phyloP scores from a whole-genome alignment of 2,329 filamentous ascomycete genomes.

The Colletotrichum eleusines region DNA sequence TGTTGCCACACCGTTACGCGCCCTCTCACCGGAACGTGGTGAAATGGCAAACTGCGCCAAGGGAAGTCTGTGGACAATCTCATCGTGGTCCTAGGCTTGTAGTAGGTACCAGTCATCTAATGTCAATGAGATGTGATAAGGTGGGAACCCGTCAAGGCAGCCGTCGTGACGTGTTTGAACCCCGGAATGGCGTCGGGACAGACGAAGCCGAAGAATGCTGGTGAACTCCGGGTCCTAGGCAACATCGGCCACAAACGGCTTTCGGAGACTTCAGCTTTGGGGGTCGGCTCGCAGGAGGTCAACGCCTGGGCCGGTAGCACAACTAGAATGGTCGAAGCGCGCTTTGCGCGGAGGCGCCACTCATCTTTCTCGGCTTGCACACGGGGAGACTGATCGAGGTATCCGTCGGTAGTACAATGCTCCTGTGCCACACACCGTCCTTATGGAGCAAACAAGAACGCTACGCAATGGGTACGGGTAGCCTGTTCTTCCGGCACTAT shows the following conservation, averaged over 20 bases:
- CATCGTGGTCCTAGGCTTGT: not conserved
- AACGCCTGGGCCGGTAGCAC: not conserved
- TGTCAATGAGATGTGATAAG: not conserved
- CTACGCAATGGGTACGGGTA: not conserved
- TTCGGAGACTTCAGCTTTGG: not conserved
- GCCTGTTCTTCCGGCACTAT: not conserved
- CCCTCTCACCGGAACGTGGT: constrained; percentile 8
- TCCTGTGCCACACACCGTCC: not conserved
- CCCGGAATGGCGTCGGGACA: not conserved
- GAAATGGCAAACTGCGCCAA: constrained; percentile 11
- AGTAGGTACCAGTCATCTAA: constrained; percentile 13
- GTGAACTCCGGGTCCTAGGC: constrained; percentile 1
- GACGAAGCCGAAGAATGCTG: constrained; percentile 15
- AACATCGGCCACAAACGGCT: not conserved
- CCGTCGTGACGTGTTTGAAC: not conserved
- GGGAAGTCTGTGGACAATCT: not conserved
- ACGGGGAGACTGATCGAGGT: constrained; percentile 6
- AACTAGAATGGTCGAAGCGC: not conserved
- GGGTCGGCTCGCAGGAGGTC: not conserved
- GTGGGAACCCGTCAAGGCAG: not conserved
- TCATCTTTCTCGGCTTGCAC: not conserved
- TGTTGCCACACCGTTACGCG: constrained; percentile 17
- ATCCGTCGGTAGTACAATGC: constrained; percentile 14
- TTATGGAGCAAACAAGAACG: constrained; percentile 19
- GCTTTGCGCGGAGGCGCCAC: not conserved